Conservation (phyloP, 371 early-diverging fungal species). For the Batrachochytrium dendrobatidis region DNA sequence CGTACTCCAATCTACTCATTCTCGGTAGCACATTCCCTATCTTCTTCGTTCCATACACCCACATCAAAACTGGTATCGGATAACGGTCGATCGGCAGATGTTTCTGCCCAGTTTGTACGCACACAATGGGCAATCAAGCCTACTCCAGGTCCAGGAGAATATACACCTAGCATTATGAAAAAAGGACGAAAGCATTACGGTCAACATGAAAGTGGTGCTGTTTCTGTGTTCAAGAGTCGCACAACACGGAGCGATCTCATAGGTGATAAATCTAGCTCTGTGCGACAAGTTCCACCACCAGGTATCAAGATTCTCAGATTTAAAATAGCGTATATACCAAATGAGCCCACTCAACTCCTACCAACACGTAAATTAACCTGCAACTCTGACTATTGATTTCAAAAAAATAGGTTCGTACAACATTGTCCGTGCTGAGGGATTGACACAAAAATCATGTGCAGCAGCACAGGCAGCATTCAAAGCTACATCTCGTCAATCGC, state of each 20-base stretch:
- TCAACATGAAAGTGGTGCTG: slow-evolving; percentile 18
- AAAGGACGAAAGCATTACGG: background rate
- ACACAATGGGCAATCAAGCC: slow-evolving; percentile 2
- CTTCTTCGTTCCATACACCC: slow-evolving; percentile 24
- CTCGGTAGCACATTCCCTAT: slow-evolving; percentile 23
- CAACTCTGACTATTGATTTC: no score
- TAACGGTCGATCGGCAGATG: slow-evolving; percentile 1
- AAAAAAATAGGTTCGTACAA: slow-evolving; percentile 29
- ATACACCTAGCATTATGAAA: slow-evolving; percentile 13
- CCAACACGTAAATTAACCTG: no score
- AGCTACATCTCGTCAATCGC: slow-evolving; percentile 14
- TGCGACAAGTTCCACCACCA: slow-evolving; percentile 28
- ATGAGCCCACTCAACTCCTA: no score
- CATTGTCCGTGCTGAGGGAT: slow-evolving; percentile 12
- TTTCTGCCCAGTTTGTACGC: no score
- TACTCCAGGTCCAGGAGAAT: slow-evolving; percentile 26
- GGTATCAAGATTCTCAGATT: slow-evolving; percentile 9
- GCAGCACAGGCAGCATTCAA: slow-evolving; percentile 40
- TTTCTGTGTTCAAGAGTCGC: slow-evolving; percentile 30
- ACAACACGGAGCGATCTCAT: slow-evolving; percentile 25
- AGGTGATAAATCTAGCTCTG: slow-evolving; percentile 19
- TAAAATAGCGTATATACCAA: no score
- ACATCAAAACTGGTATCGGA: background rate
- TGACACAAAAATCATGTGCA: slow-evolving; percentile 9
- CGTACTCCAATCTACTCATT: slow-evolving; percentile 25